Base-by-base conservation (phyloP, 2,329 filamentous ascomycete species). In the Furcasterigmium furcatum region DNA sequence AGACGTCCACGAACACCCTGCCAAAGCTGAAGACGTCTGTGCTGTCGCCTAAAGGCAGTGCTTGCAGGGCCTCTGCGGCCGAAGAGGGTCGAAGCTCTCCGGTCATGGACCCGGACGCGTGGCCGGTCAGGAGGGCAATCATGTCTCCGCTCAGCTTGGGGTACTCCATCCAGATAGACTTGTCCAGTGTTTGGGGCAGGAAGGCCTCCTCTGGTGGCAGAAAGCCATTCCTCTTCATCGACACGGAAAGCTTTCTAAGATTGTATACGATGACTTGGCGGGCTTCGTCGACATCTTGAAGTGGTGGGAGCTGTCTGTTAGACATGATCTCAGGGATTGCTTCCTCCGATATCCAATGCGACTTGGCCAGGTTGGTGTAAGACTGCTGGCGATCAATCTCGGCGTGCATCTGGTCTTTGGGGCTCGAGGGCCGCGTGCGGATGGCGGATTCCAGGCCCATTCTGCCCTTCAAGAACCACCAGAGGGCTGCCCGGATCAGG, bases 391-490 rank as follows among this genome's bases (percentile, higher is more conserved):
- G 72, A 50, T 79, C 63, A 51, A 77, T 70, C 52, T 80, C 72
- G 51, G 72, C 76, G 55, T 76, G 68, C 59, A 75, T 70, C 53
- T 80, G 71, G 9, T 66, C 70, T 49, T 82, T 76, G 5, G 77
- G 71, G 35, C 66, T 73, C 29, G 71, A 67, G 24, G 84, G 76
- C 7, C 80, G 77, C 43, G 81, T 83, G 49, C 88, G 78, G 39
- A 95, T 83, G 32, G 85, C 74, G 12, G 70, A 65, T 62, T 96
- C 91, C 43, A 96, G 73, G 9, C 84, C 82, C 58, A 84, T 80
- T 50, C 91, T 84, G 18, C 91, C 91, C 54, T 82, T 86, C 38
- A 95, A 61, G 58, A 96, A 95, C 91, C 91, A 96, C 91, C 91
- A 96, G 1, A 88, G 71, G 4, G 82, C 84, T 20, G 84, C 85